Conservation (phyloP, 345 rosid genomes). For the Gossypium anomalum region DNA sequence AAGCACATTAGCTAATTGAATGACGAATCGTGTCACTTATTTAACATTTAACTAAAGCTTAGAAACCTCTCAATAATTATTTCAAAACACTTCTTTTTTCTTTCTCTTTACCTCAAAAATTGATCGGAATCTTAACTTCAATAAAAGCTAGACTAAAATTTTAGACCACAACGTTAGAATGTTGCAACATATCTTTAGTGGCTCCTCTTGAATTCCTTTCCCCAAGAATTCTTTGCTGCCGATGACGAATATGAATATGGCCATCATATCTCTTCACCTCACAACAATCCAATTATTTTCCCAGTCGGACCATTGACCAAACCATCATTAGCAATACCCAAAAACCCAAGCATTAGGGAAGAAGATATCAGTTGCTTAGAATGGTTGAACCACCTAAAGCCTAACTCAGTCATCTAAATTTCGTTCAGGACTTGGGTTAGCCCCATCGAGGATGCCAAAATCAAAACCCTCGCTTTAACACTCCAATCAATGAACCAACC, state of each 20-base stretch:
- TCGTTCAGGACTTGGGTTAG: slow-evolving; percentile 87
- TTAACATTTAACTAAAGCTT: no score
- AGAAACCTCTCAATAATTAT: no score
- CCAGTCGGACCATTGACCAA: slow-evolving; percentile 46
- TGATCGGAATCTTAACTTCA: slow-evolving; percentile 54
- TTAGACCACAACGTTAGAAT: slow-evolving; percentile 53
- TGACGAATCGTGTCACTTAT: no score
- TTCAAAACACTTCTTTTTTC: no score
- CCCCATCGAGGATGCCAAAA: slow-evolving; percentile 56
- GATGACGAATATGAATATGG: background rate
- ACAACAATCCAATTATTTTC: slow-evolving; percentile 24
- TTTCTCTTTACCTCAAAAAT: no score
- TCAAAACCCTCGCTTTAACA: slow-evolving; percentile 42
- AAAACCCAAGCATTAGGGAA: slow-evolving; percentile 52
- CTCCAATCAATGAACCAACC: slow-evolving; percentile 44
- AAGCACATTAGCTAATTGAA: no score
- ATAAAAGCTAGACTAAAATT: slow-evolving; percentile 60
- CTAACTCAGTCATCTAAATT: slow-evolving; percentile 48
- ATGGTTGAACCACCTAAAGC: slow-evolving; percentile 54
- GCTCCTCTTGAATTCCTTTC: slow-evolving; percentile 62
- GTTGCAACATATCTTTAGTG: slow-evolving; percentile 48
- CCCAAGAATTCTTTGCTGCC: slow-evolving; percentile 26
- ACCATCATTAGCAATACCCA: slow-evolving; percentile 17
- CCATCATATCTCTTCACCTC: background rate
- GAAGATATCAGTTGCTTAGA: slow-evolving; percentile 60